A percentile compares a stretch with the other conserved stretches of the same genome.
phyloP scores from a whole-genome alignment of 768 basidiomycete species.

The Candolleomyces aberdarensis region DNA sequence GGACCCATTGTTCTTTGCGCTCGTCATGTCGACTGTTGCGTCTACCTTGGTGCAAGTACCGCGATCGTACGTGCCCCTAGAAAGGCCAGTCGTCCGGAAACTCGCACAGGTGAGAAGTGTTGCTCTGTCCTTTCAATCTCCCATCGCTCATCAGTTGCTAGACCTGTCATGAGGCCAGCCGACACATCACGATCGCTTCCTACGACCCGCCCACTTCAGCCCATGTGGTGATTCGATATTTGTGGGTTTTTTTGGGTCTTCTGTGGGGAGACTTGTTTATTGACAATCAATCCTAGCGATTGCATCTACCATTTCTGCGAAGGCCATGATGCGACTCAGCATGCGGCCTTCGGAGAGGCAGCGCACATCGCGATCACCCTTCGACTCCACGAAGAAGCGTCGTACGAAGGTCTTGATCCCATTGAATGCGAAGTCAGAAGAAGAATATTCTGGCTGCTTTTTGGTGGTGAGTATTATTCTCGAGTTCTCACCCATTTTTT shows the following conservation, averaged over 20 bases:
- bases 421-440: constrained; percentile 88
- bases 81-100: constrained; percentile 78
- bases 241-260: constrained; percentile 47
- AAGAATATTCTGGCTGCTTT: constrained; percentile 85
- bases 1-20: constrained; percentile 86
- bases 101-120: constrained; percentile 53
- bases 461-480: constrained; percentile 58
- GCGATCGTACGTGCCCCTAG: constrained; percentile 84
- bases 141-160: constrained; percentile 22
- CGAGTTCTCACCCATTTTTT: constrained; percentile 10
- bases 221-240: constrained; percentile 85
- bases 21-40: constrained; percentile 87
- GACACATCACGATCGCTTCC: constrained; percentile 74
- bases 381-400: constrained; percentile 83
- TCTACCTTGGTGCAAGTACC: constrained; percentile 88
- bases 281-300: constrained; percentile 45
- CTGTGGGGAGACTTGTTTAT: constrained; percentile 2
- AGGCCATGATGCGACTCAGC: constrained; percentile 83
- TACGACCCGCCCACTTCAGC: constrained; percentile 83
- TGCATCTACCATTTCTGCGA: constrained; percentile 87
- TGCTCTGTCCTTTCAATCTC: constrained; percentile 1
- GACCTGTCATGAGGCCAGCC: constrained; percentile 78
- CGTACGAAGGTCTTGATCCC: constrained; percentile 79
- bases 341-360: constrained; percentile 86
- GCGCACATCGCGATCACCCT: constrained; percentile 80